Evolutionary conservation across 2,329 filamentous ascomycete species (phyloP).

Genomic region (Microcyclosporella mali): DNA sequence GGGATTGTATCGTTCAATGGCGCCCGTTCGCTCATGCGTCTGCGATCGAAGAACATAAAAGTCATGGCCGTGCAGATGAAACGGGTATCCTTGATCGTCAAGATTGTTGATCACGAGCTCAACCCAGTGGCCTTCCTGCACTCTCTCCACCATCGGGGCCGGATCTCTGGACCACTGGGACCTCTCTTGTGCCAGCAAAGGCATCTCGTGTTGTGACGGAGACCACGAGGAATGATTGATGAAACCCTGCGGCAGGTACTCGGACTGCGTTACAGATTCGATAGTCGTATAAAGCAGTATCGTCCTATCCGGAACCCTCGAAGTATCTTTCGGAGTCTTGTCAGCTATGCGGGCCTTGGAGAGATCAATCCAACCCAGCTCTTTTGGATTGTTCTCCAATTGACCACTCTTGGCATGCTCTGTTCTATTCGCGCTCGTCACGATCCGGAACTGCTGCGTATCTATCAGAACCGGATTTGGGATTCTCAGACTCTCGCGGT

Average conservation of each 20-base stretch:
- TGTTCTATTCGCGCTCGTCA: not conserved
- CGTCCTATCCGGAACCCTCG: slow-evolving; percentile 31
- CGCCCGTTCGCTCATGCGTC: slow-evolving; percentile 4
- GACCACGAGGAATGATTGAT: slow-evolving; percentile 44
- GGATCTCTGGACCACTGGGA: slow-evolving; percentile 22
- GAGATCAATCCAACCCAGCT: slow-evolving; percentile 4
- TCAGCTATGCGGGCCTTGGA: not conserved
- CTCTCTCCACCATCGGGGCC: slow-evolving; percentile 35
- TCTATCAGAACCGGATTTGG: slow-evolving; percentile 38
- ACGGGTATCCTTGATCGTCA: slow-evolving; percentile 45
- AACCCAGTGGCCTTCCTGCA: slow-evolving; percentile 33
- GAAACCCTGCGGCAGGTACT: slow-evolving; percentile 40
- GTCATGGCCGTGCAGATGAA: slow-evolving; percentile 36
- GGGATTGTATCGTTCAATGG: slow-evolving; percentile 11
- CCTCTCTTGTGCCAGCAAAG: slow-evolving; percentile 1
- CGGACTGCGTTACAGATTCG: slow-evolving; percentile 36
- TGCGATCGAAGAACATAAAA: slow-evolving; percentile 15
- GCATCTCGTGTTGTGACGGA: not conserved
- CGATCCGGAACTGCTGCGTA: slow-evolving; percentile 11
- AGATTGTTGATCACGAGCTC: slow-evolving; percentile 46
- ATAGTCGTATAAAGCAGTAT: slow-evolving; percentile 44
- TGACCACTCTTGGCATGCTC: not conserved
- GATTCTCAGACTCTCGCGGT: slow-evolving; percentile 38
- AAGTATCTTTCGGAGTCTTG: not conserved
- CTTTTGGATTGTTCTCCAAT: no score